Conservation (phyloP, 768 basidiomycete genomes). For the Tulasnella sp. region DNA sequence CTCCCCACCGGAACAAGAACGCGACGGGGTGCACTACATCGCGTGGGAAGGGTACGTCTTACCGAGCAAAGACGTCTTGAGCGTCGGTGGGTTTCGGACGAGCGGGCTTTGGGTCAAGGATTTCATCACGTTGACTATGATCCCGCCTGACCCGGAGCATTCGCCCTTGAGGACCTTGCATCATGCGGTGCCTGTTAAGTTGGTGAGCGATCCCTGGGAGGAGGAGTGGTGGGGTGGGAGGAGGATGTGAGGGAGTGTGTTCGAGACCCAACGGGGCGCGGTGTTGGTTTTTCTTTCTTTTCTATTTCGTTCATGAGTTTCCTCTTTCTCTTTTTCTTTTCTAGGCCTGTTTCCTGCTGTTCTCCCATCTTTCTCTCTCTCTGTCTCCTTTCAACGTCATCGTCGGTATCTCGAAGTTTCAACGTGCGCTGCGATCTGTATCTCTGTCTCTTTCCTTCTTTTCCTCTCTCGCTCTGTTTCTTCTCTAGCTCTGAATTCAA, state of each 20-base stretch:
- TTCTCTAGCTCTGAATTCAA: too few species aligned
- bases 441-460: background rate
- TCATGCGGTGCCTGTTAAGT: slow-evolving; percentile 12
- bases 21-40: background rate
- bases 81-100: slow-evolving; percentile 14
- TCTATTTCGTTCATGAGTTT: background rate
- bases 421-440: background rate
- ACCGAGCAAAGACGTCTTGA: background rate
- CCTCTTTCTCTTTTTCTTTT: background rate
- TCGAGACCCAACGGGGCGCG: background rate
- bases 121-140: slow-evolving; percentile 14
- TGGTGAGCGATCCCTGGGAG: slow-evolving; percentile 16
- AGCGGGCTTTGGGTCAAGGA: slow-evolving; percentile 12
- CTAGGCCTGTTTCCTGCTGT: background rate
- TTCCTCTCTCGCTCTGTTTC: too few species aligned
- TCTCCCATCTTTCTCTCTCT: background rate
- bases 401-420: background rate
- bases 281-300: background rate
- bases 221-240: slow-evolving; percentile 13
- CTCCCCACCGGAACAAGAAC: background rate
- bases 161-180: slow-evolving; percentile 13
- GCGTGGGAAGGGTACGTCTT: slow-evolving; percentile 15
- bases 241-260: background rate
- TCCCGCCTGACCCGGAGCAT: slow-evolving; percentile 12
- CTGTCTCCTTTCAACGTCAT: background rate